A percentile compares a stretch with the other conserved stretches of the same genome.
These are phyloP conservation scores for Xylaria sp. DNA, from an alignment of 2,329 filamentous ascomycete species.

Conservation along the genomic window DNA sequence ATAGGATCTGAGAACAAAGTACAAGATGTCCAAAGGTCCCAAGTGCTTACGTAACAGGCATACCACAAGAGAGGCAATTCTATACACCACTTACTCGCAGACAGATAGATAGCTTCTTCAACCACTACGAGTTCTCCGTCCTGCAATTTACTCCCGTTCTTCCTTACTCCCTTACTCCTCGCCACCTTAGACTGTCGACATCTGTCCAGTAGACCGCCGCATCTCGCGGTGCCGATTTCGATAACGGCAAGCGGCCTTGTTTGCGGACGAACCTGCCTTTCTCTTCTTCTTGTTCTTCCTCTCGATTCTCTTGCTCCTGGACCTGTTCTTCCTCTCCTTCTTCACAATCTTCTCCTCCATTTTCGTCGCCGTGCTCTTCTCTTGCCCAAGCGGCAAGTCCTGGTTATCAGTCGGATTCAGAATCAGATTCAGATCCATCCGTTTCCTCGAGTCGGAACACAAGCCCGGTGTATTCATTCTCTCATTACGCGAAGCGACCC, in stretches of 20 bases:
- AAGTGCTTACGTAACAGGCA: background rate
- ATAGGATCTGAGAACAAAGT: background rate
- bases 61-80: background rate
- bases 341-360: too few relatives aligned
- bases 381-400: background rate
- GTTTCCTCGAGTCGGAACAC: background rate
- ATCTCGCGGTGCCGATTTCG: constrained; percentile 13
- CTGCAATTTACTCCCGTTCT: too few relatives aligned
- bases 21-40: background rate
- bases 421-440: background rate
- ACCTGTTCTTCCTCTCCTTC: background rate
- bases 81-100: background rate
- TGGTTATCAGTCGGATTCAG: background rate
- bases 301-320: background rate
- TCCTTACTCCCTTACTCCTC: too few relatives aligned
- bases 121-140: too few relatives aligned
- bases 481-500: background rate
- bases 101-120: too few relatives aligned
- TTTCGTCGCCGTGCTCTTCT: background rate
- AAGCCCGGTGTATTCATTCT: background rate
- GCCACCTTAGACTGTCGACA: background rate
- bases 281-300: background rate
- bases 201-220: background rate
- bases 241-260: constrained; percentile 4
- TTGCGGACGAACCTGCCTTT: too few relatives aligned